phyloP scores from a whole-genome alignment of 306 rosid species.

The Quercus rubra region DNA sequence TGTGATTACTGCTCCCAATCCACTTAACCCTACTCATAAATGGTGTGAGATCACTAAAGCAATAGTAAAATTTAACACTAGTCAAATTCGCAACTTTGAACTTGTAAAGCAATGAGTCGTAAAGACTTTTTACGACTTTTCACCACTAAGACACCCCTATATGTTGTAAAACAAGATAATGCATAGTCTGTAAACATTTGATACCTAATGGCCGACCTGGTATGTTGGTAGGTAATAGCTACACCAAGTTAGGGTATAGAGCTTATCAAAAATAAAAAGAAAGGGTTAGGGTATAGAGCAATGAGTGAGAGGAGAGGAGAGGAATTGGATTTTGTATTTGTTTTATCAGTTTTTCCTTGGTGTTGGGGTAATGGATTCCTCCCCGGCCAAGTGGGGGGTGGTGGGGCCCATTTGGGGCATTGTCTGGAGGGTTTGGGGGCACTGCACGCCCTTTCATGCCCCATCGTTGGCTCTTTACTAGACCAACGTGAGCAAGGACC shows the following conservation, averaged over 20 bases:
- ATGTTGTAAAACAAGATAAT: too few relatives aligned
- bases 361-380: conserved; percentile 46
- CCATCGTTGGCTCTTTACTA: conserved; percentile 56
- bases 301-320: conserved; percentile 10
- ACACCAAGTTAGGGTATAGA: conserved; percentile 28
- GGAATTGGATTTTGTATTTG: conserved; percentile 6
- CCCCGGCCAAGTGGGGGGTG: conserved; percentile 39
- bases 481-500: conserved; percentile 53
- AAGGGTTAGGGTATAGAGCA: conserved; percentile 27
- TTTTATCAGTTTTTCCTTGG: conserved; percentile 17
- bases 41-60: too few relatives aligned
- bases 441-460: conserved; percentile 74
- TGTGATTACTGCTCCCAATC: too few relatives aligned
- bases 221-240: conserved; percentile 52
- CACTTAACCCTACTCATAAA: too few relatives aligned
- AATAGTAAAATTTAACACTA: too few relatives aligned
- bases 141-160: too few relatives aligned
- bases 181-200: background rate
- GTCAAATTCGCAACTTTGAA: too few relatives aligned
- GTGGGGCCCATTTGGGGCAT: conserved; percentile 51
- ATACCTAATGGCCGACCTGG: conserved; percentile 42
- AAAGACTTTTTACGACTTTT: too few relatives aligned
- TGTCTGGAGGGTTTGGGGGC: conserved; percentile 73
- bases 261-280: background rate
- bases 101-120: too few relatives aligned